phyloP scores from a whole-genome alignment of 441 rosid species.

The Sinapis alba region DNA sequence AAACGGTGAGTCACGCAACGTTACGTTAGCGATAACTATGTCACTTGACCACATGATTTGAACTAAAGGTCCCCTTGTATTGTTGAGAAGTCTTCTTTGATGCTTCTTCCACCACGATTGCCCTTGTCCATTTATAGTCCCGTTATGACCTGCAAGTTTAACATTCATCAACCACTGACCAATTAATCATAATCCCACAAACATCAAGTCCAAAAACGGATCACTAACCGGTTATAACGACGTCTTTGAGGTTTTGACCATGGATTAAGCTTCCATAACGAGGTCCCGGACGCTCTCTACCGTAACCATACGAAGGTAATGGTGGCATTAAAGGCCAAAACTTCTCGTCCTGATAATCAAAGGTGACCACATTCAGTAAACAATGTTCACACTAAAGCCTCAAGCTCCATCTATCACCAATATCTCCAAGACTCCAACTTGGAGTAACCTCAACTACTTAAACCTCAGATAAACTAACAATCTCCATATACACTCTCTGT shows the following conservation, averaged over 20 bases:
- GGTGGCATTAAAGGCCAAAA: slow-evolving; percentile 93
- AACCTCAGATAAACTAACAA: neutral
- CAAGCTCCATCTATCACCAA: too few species aligned
- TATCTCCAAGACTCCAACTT: too few species aligned
- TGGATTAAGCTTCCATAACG: slow-evolving; percentile 95
- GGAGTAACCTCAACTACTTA: too few species aligned
- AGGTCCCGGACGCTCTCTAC: slow-evolving; percentile 91
- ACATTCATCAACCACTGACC: slow-evolving; percentile 40
- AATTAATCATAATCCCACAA: slow-evolving; percentile 55
- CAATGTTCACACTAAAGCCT: neutral
- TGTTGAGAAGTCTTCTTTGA: slow-evolving; percentile 86
- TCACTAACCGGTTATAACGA: slow-evolving; percentile 77
- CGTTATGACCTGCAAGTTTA: slow-evolving; percentile 70
- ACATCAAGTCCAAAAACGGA: neutral
- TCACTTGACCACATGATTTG: slow-evolving; percentile 97
- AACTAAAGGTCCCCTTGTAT: slow-evolving; percentile 94
- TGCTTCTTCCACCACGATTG: slow-evolving; percentile 93
- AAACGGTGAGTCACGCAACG: slow-evolving; percentile 89
- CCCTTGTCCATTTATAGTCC: slow-evolving; percentile 96
- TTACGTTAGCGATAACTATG: slow-evolving; percentile 71
- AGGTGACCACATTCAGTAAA: slow-evolving; percentile 6
- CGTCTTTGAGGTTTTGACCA: slow-evolving; percentile 93
- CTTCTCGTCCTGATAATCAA: slow-evolving; percentile 64
- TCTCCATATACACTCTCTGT: neutral
- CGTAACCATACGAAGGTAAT: slow-evolving; percentile 91